Evolutionary conservation across 2,329 filamentous ascomycete species (phyloP), one percentile per base, ranked within the genome.

Genomic region (Botryosphaeria agaves): DNA sequence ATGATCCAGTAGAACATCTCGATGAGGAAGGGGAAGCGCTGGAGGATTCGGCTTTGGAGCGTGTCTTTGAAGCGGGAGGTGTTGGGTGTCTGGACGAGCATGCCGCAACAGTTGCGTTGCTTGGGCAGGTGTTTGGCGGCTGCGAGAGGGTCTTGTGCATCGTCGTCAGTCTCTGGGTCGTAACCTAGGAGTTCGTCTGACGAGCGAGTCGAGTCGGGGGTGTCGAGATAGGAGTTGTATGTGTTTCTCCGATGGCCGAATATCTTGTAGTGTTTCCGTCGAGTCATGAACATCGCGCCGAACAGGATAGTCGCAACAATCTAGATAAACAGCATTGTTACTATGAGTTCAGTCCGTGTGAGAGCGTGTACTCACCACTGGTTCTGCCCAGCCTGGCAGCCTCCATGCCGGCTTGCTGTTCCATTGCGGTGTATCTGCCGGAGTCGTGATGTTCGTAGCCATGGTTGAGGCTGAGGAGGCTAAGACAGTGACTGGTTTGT

Each of bases 1-100:
- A 78, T 59, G 26, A 65, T 60, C 74, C 74, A 79, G 54, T 79
- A 79, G 48, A 78, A 77, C 71, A 79, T 78, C 49, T 79, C 74
- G 29, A 79, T 62, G 32, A 79, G 49, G 44, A 79, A 79, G 4
- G 75, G 74, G 39, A 72, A 76, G 43, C 72, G 73, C 46, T 75
- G 67, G 34, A 78, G 56, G 32, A 77, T 59, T 16, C 71, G 60
- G 36, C 67, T 74, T 46, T 76, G 72, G 29, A 66, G 47, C 44
- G 75, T 52, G 35, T 64, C 58, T 23, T 62, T 59, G 48, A 74
- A 78, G n/a, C 67, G 62, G 3, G 66, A 66, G 3, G 69, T 66
- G 41, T 72, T 73, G 7, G 69, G 70, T 5, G 62, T 73, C 7
- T 51, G 44, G 34, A 69, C 44, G 12, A 59, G 46, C 26, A 59